Evolutionary conservation across 305 asterid species (phyloP).

Genomic region (Petunia hybrid): DNA sequence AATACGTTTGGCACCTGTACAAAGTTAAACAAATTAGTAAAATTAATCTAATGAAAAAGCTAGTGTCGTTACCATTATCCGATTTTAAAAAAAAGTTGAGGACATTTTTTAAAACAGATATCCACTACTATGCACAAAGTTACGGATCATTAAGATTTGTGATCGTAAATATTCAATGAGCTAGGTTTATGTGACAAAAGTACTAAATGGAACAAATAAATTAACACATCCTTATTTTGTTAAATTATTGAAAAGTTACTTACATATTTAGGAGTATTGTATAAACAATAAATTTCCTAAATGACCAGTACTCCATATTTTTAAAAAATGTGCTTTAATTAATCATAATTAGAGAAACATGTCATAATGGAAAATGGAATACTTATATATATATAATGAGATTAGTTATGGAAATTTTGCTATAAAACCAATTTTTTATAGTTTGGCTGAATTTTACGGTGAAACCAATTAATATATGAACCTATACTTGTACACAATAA

Average conservation of each 20-base stretch:
- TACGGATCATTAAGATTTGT: too few species aligned
- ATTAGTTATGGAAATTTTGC: not conserved
- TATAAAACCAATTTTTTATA: not conserved
- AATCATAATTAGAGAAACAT: not conserved
- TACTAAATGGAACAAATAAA: not conserved
- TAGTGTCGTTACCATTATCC: not conserved
- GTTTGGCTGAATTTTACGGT: not conserved
- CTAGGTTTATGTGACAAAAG: too few species aligned
- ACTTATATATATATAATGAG: not conserved
- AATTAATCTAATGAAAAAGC: not conserved
- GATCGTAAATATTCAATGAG: too few species aligned
- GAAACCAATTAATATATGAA: conserved; percentile 17
- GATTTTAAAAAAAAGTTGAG: not conserved
- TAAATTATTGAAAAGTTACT: not conserved
- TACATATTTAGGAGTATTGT: not conserved
- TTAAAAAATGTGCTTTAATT: not conserved
- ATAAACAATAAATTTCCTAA: not conserved
- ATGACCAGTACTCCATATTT: not conserved
- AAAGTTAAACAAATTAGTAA: not conserved
- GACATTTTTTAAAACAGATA: not conserved
- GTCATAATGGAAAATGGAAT: not conserved
- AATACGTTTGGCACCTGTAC: conserved; percentile 47
- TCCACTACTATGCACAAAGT: too few species aligned
- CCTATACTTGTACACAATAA: not conserved
- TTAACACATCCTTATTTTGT: not conserved